Conservation (phyloP, 2,329 filamentous ascomycete species). For the Colletotrichum endophyticum region DNA sequence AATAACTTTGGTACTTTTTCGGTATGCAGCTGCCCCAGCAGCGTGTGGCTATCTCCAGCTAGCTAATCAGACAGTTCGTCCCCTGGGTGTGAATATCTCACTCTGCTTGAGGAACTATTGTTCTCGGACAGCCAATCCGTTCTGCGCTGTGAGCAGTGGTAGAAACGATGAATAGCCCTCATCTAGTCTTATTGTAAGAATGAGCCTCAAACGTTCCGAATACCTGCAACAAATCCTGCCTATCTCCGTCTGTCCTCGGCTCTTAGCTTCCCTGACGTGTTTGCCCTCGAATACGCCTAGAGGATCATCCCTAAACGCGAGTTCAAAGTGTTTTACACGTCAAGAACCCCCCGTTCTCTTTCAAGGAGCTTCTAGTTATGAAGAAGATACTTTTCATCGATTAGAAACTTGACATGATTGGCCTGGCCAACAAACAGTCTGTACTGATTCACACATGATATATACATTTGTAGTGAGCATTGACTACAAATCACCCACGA, state of each 20-base stretch:
- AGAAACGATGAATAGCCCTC: background rate
- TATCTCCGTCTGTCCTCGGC: background rate
- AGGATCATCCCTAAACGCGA: too few species aligned
- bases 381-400: too few species aligned
- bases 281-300: background rate
- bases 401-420: too few species aligned
- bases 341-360: background rate
- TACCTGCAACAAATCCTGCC: background rate
- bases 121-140: background rate
- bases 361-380: background rate
- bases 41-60: too few species aligned
- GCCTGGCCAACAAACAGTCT: background rate
- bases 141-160: too few species aligned
- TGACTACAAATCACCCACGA: background rate
- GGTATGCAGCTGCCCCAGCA: too few species aligned
- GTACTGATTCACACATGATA: rapidly evolving
- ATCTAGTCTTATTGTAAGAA: background rate
- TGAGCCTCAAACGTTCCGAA: background rate
- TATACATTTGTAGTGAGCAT: background rate
- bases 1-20: too few species aligned
- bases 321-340: too few species aligned
- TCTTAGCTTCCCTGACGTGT: background rate
- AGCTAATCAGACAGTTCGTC: too few species aligned
- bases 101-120: rapidly evolving
- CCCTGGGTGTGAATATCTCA: background rate